phyloP scores from a whole-genome alignment of 441 rosid genomes.

The Populus hybrid region DNA sequence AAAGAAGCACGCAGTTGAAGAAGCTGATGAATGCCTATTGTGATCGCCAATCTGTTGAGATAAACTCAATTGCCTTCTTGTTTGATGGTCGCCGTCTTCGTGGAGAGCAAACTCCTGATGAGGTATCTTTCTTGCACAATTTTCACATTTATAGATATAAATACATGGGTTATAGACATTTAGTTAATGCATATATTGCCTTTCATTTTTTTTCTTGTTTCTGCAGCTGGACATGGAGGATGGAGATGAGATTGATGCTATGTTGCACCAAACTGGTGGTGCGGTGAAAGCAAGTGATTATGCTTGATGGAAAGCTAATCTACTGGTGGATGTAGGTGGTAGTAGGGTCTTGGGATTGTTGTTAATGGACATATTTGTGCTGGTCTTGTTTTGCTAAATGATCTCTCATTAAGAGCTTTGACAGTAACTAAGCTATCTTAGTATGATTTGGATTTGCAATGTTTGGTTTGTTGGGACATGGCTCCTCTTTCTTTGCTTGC shows the following conservation, averaged over 20 bases:
- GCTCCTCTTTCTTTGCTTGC: not conserved
- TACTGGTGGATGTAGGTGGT: slow-evolving; percentile 5
- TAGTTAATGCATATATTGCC: not conserved
- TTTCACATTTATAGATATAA: not conserved
- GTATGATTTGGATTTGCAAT: not conserved
- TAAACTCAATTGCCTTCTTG: slow-evolving; percentile 54
- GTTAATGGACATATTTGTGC: not conserved
- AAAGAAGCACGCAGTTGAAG: slow-evolving; percentile 55
- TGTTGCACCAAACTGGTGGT: slow-evolving; percentile 87
- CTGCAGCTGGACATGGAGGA: slow-evolving; percentile 82
- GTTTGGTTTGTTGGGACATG: not conserved
- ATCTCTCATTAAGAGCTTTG: not conserved
- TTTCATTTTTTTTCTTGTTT: not conserved
- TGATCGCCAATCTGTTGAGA: slow-evolving; percentile 53
- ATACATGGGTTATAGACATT: no score
- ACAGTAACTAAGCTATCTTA: not conserved
- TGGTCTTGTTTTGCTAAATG: not conserved
- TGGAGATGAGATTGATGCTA: slow-evolving; percentile 84
- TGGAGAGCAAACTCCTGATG: slow-evolving; percentile 55
- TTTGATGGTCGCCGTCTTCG: slow-evolving; percentile 62
- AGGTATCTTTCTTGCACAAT: slow-evolving; percentile 25
- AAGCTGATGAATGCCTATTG: slow-evolving; percentile 69
- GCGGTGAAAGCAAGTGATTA: slow-evolving; percentile 4
- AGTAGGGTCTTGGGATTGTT: slow-evolving; percentile 4
- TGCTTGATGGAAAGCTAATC: not conserved